A percentile compares a stretch with the other conserved stretches of the same genome.
phyloP scores from a whole-genome alignment of 1,284 basidiomycete species.

The Microbotryum silenes-acaulis region DNA sequence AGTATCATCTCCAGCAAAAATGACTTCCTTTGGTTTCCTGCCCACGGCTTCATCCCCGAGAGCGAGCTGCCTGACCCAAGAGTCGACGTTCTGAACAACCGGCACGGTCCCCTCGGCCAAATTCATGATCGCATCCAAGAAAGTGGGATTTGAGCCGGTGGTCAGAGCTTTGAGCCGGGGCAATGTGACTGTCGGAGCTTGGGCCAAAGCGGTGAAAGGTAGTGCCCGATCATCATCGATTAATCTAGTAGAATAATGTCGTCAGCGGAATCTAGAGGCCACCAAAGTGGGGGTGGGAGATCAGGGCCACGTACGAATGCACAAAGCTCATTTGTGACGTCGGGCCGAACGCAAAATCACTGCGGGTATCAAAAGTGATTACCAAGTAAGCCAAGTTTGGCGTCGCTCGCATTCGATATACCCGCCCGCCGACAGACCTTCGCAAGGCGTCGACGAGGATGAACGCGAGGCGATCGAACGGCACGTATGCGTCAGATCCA shows the following conservation, averaged over 20 bases:
- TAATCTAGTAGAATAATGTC: conserved; percentile 11
- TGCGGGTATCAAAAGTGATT: background rate
- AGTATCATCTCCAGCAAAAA: conserved; percentile 33
- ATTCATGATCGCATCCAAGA: conserved; percentile 33
- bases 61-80: conserved; percentile 6
- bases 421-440: conserved; percentile 15
- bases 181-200: conserved; percentile 33
- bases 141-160: conserved; percentile 32
- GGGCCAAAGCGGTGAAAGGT: conserved; percentile 29
- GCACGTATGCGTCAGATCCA: background rate
- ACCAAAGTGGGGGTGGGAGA: background rate
- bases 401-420: background rate
- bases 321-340: conserved; percentile 25
- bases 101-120: conserved; percentile 8
- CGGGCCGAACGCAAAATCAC: conserved; percentile 27
- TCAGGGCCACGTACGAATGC: conserved; percentile 12
- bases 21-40: conserved; percentile 2
- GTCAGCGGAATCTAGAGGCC: background rate
- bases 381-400: no score
- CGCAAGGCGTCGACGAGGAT: conserved; percentile 32
- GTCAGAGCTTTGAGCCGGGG: conserved; percentile 33
- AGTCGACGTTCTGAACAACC: background rate
- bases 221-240: conserved; percentile 17
- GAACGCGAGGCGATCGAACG: conserved; percentile 30
- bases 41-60: background rate